Evolutionary conservation across 2,329 filamentous ascomycete species (phyloP).

Genomic region (Aspergillus quadricinctus): DNA sequence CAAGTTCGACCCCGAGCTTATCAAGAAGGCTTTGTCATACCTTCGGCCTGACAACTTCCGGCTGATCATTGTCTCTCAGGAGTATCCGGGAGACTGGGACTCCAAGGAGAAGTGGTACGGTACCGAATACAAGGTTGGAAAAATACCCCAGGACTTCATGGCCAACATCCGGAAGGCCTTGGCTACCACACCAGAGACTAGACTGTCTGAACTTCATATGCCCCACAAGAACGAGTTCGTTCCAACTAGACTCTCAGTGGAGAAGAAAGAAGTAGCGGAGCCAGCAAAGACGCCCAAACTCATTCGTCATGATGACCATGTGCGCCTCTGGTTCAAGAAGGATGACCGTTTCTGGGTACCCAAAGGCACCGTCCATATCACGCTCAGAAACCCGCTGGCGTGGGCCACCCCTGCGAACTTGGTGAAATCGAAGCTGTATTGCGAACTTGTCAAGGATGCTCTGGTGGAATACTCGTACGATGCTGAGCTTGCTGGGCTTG

Average conservation of each 20-base stretch:
- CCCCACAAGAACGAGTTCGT: slow-evolving; percentile 96
- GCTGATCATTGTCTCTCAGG: slow-evolving; percentile 75
- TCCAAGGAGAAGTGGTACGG: slow-evolving; percentile 96
- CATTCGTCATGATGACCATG: slow-evolving; percentile 75
- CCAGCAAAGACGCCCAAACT: slow-evolving; percentile 71
- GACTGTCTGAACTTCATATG: slow-evolving; percentile 71
- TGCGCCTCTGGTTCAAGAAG: slow-evolving; percentile 95
- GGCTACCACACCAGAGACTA: slow-evolving; percentile 52
- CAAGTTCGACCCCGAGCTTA: slow-evolving; percentile 73
- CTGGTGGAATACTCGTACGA: slow-evolving; percentile 93
- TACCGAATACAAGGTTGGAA: slow-evolving; percentile 83
- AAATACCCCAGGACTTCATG: slow-evolving; percentile 72
- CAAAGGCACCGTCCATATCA: slow-evolving; percentile 81
- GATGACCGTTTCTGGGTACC: slow-evolving; percentile 98
- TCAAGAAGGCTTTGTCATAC: slow-evolving; percentile 67
- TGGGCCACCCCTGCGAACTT: slow-evolving; percentile 72
- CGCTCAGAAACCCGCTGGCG: slow-evolving; percentile 73
- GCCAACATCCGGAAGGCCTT: slow-evolving; percentile 64
- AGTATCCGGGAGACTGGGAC: slow-evolving; percentile 79
- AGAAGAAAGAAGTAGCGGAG: slow-evolving; percentile 83
- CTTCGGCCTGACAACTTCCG: slow-evolving; percentile 86
- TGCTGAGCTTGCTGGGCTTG: slow-evolving; percentile 83
- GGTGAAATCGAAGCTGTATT: slow-evolving; percentile 75
- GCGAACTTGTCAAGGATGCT: slow-evolving; percentile 81
- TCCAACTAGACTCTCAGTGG: slow-evolving; percentile 85